Base-by-base conservation (phyloP, 1,284 basidiomycete species). In the Leccinum ponderosum region DNA sequence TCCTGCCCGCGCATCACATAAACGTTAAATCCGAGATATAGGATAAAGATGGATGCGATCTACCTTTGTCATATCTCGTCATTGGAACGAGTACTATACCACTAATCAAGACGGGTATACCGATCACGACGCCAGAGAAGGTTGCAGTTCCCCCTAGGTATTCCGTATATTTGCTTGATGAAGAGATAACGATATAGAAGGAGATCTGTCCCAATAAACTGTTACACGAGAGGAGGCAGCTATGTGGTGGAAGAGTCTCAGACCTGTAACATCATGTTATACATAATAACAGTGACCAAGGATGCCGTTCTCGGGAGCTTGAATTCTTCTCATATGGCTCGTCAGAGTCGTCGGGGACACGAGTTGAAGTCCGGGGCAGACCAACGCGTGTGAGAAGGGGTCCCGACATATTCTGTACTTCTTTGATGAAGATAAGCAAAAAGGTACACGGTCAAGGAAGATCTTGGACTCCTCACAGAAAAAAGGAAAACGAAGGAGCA, bases 131-230 rank as follows among this genome's bases (percentile, higher is more conserved):
- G 63, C 89, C 89, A 35, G 87, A 85, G 68, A 90, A 90, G 0
- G 85, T 87, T 12, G 86, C 77, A 11, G 76, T 81, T 14, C 88
- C 89, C 33, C 87, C 87, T 3, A 90, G 75, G 66, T 83, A 78
- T 61, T 83, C 78, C 0, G 86, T 83, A 68, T 90, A 90, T 55
- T 78, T 77, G 67, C 81, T 84, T 1, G 87, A 83, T 0, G 89
- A 87, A 1, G 89, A 86, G 3, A 90, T 84, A 39, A 88, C 77
- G 62, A 89, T 82, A 72, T 87, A 90, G 75, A 89, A 89, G 0
- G 85, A 83, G 5, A 87, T 71, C 87, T 89, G 59, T 25, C 4
- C 2, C 20, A 0, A 15, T 25, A 0, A 14, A 62, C 1, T 31
- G 27, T 52, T 33, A 42, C 14, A 20, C 3, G 6, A 11, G n/a